Evolutionary conservation across 495 filamentous ascomycete species (phyloP), one percentile per base, ranked within the genome.

Genomic region (Hypoxylon lienhwacheense): DNA sequence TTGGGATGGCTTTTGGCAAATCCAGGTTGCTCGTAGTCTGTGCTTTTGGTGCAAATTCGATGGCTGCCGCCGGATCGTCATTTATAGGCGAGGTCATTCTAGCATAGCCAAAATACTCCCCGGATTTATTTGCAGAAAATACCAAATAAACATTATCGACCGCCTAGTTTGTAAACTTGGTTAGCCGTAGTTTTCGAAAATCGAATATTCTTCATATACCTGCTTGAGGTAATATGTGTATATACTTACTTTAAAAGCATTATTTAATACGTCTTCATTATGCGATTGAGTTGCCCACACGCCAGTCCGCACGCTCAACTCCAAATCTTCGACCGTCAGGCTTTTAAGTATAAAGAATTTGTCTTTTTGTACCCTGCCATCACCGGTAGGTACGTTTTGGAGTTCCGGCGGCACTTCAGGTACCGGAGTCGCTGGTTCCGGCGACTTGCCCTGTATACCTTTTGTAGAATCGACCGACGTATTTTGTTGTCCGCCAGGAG

Each of bases 41-140:
- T 3, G 75, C 75, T 53, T 79, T 77, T 2, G 81, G 77, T 0
- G 81, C 75, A 65, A 84, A 85, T 58, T 86, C 77, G 41, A 89
- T 81, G 0, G 84, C 77, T 2, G 85, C 80, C 1, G 80, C 78
- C 20, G 85, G 81, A 60, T 92, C 85, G 45, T 91, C 83, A 60
- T 81, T 82, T 67, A 97, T 96, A 5, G 82, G 77, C 39, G 93
- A 97, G 12, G 77, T 77, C 93, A 97, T 98, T 31, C 89, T 83
- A 10, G 91, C 93, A 57, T 95, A 96, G 17, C 93, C 93, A 68
- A 93, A 97, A 62, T 97, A 98, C 70, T 97, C 93, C 14, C 93
- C 93, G 0, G 93, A 97, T 63, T 97, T 97, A 72, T 97, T 98
- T 8, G 91, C 93, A 10, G 91, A 97, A 69, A 98, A 98, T 17